phyloP scores from a whole-genome alignment of 441 rosid genomes.

The Sinapis alba region DNA sequence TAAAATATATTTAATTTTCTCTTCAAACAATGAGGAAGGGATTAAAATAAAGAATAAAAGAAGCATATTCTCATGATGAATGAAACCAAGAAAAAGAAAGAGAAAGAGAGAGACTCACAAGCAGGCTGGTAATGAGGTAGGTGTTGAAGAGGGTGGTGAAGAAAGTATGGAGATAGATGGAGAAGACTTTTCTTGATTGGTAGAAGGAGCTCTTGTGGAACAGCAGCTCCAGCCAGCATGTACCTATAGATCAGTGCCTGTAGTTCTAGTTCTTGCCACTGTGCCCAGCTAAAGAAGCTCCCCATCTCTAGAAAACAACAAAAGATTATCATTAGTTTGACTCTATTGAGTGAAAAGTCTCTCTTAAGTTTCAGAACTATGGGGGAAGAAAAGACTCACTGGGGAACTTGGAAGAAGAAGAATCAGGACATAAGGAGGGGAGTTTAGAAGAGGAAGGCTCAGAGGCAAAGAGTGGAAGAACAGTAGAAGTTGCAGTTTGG shows the following conservation, averaged over 20 bases:
- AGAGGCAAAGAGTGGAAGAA: constrained; percentile 66
- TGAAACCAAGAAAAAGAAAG: constrained; percentile 17
- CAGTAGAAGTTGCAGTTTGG: constrained; percentile 41
- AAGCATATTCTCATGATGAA: not conserved
- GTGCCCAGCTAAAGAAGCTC: constrained; percentile 75
- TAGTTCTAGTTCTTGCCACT: constrained; percentile 91
- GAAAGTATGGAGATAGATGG: constrained; percentile 57
- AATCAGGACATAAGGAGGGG: constrained; percentile 57
- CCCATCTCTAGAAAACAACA: constrained; percentile 56
- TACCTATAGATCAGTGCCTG: constrained; percentile 94
- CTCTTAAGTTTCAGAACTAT: not conserved
- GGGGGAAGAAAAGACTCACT: constrained; percentile 41
- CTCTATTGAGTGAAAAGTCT: not conserved
- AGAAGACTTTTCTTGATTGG: constrained; percentile 80
- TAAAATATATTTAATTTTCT: not conserved
- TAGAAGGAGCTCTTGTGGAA: constrained; percentile 82
- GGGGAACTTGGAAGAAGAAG: constrained; percentile 51
- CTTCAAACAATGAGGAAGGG: not conserved
- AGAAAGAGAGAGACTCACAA: constrained; percentile 54
- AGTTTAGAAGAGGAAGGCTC: constrained; percentile 57
- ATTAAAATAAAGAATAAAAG: not conserved
- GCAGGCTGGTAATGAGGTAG: constrained; percentile 67
- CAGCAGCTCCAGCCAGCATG: constrained; percentile 78
- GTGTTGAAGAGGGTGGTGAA: constrained; percentile 41
- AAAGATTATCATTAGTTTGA: not conserved